Base-by-base conservation (phyloP, 23 red algal species). In the Agarophyton chilense region DNA sequence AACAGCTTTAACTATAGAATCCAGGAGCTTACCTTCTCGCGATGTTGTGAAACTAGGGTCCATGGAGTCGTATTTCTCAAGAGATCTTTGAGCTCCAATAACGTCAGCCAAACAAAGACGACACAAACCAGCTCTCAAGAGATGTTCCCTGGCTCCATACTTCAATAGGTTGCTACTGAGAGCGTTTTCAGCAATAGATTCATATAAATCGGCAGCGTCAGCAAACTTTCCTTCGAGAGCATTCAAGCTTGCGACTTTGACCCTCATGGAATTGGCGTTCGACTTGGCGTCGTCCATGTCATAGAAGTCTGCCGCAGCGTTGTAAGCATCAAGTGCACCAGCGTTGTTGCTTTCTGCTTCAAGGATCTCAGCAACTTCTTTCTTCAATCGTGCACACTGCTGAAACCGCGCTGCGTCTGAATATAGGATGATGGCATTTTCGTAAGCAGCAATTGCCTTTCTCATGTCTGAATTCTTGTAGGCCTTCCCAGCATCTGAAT, bases 351-450 rank as follows among this genome's bases (percentile, higher is more conserved):
- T 81, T 61, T 83, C 66, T 5, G 47, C 58, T 71, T 98, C 96
- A 44, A 82, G 63, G 25, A 98, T 89, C 87, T 98, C 96, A 18
- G 96, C 96, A 38, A 95, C 60, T 62, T 98, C 96, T 89, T 95
- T 93, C 73, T 77, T 61, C 25, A 93, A 63, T 50, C 90, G 72
- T 32, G 96, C 96, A 28, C 86, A 90, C 73, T 95, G 93, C 46
- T 87, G 83, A 74, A 98, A 98, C 12, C 90, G 71, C 4, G 86
- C 93, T 7, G 78, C 66, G 42, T 95, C 91, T 4, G 93, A 90
- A 53, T 98, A 89, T 9, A 98, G 45, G 47, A 72, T 52, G 36
- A 93, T 87, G 19, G 96, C 96, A n/a, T 85, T 79, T 32, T 95
- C 90, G 29, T 90, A 87, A 14, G 88, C 80, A 28, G 44, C 84